Base-by-base conservation (phyloP, 345 rosid species). In the Schrenkiella parvula region DNA sequence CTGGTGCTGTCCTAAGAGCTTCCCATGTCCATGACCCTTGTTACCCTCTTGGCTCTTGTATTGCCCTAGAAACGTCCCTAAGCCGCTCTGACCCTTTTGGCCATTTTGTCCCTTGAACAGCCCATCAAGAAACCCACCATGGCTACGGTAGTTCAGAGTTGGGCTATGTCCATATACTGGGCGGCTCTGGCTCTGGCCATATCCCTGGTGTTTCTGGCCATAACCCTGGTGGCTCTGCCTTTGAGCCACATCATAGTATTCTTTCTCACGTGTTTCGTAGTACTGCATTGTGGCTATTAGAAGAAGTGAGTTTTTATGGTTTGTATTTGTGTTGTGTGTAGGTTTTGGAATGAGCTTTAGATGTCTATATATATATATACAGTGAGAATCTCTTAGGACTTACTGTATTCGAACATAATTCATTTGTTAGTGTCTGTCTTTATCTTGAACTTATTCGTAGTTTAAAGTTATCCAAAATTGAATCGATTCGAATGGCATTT, bases 41-140 rank as follows among this genome's bases (percentile, higher is more conserved):
- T 23, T 26, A 48, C 25, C 18, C 22, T 74, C 78, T 2, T 66
- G 67, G 67, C 23, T 74, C 60, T 66, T 74, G 54, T 38, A 53
- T 48, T 57, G 6, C 11, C 66, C 67, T 66, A 66, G 18, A 26
- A 66, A 28, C 8, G 43, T 0, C 19, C 78, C 78, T 2, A 66
- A 1, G 50, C 57, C 78, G 26, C 39, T 9, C 15, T 64, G 70
- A 22, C 32, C n/a, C 10, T 54, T 72, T 60, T 51, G 63, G 6
- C 47, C 62, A 52, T 18, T 60, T 38, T 60, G 25, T 38, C 68
- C 72, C 38, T 74, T 68, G 79, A 67, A 68, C 29, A 67, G 47
- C 39, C 74, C 73, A 59, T 59, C 73, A 57, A 67, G 66, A 50
- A 59, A 68, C 11, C 79, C 79, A 25, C 73, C 69, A 25, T 74